Evolutionary conservation across 1,284 basidiomycete species (phyloP).

Genomic region (Malassezia brasiliensis): DNA sequence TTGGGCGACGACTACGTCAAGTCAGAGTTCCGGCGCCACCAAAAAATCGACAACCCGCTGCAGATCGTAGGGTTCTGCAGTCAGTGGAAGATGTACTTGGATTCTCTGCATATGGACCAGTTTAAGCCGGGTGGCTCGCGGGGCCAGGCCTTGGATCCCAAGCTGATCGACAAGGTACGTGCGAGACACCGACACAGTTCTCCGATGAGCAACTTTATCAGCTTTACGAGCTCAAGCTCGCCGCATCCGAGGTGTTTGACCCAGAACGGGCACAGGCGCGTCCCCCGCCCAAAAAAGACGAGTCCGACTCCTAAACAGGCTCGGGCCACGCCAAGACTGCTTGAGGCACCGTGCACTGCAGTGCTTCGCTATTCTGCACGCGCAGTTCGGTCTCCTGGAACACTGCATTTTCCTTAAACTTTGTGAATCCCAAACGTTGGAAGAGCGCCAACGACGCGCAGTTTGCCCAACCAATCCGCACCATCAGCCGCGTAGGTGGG

Average conservation of each 20-base stretch:
- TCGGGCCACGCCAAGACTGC: constrained; percentile 3
- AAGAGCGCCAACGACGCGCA: constrained; percentile 25
- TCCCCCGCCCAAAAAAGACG: constrained; percentile 1
- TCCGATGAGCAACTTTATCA: constrained; percentile 49
- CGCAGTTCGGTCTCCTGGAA: constrained; percentile 16
- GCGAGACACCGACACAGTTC: constrained; percentile 17
- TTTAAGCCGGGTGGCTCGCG: constrained; percentile 20
- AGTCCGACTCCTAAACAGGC: background rate
- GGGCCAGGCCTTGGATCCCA: constrained; percentile 28
- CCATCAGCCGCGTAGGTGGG: constrained; percentile 15
- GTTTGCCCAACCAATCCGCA: background rate
- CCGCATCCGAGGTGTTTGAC: constrained; percentile 32
- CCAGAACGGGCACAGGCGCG: constrained; percentile 27
- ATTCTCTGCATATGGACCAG: constrained; percentile 31
- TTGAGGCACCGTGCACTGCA: background rate
- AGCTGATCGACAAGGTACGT: constrained; percentile 28
- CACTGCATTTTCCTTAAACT: background rate
- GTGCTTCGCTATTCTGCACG: background rate
- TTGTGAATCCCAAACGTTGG: constrained; percentile 26
- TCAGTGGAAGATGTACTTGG: constrained; percentile 48
- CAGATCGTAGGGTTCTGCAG: constrained; percentile 46
- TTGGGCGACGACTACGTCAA: constrained; percentile 48
- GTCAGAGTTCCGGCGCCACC: constrained; percentile 44
- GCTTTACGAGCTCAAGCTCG: constrained; percentile 44
- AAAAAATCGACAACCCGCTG: constrained; percentile 38